Percentiles rank a stretch among this genome's conserved stretches.
phyloP scores from a whole-genome alignment of 2,329 filamentous ascomycete genomes.

The Furcasterigmium furcatum region DNA sequence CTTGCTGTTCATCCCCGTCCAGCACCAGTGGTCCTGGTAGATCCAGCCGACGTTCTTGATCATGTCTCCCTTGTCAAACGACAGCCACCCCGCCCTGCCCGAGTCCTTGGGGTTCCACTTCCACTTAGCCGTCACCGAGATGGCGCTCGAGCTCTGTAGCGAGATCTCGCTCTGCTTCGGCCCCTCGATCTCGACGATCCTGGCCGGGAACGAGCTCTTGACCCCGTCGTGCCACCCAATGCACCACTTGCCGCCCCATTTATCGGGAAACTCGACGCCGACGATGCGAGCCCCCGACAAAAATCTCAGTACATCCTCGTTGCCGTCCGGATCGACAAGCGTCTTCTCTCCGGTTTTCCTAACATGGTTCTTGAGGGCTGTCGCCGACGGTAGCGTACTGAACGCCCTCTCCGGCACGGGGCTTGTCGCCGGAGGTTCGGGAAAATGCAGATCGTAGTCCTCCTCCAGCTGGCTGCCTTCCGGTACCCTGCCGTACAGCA shows the following conservation, averaged over 20 bases:
- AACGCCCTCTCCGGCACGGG: constrained; percentile 17
- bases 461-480: constrained; percentile 13
- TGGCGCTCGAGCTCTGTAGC: constrained; percentile 2
- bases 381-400: constrained; percentile 25
- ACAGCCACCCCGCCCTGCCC: constrained; percentile 12
- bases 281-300: constrained; percentile 26
- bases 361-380: constrained; percentile 28
- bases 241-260: constrained; percentile 31
- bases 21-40: constrained; percentile 35
- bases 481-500: constrained; percentile 25
- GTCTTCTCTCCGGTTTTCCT: constrained; percentile 28
- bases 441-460: constrained; percentile 34
- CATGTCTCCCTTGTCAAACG: constrained; percentile 42
- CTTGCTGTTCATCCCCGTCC: constrained; percentile 32
- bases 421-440: constrained; percentile 18
- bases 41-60: constrained; percentile 42
- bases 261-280: constrained; percentile 26
- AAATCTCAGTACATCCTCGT: constrained; percentile 33
- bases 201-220: constrained; percentile 21
- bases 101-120: constrained; percentile 22
- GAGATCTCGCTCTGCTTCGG: constrained; percentile 15
- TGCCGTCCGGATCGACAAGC: constrained; percentile 25
- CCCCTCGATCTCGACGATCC: constrained; percentile 19
- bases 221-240: constrained; percentile 27
- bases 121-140: constrained; percentile 21